A percentile compares a stretch with the other conserved stretches of the same genome.
phyloP scores from a whole-genome alignment of 2,329 filamentous ascomycete species.

The Graphiopsis chlorocephala region DNA sequence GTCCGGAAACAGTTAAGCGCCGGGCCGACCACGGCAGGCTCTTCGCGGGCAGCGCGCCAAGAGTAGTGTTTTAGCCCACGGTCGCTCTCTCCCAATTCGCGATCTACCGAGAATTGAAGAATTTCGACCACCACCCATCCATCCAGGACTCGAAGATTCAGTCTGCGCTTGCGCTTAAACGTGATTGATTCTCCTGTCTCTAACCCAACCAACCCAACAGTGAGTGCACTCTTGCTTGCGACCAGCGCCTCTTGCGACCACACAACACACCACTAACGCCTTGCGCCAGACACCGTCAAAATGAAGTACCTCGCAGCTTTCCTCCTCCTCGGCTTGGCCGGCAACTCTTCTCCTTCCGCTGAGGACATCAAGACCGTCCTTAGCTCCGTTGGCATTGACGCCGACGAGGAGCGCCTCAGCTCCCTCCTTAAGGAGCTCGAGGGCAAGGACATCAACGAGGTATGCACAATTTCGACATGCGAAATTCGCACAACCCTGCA shows the following conservation, averaged over 20 bases:
- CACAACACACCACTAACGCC: conserved; percentile 1
- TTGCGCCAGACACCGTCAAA: conserved; percentile 51
- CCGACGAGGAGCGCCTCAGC: conserved; percentile 79
- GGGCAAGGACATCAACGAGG: conserved; percentile 90
- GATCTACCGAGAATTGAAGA: not conserved
- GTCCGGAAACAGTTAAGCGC: not conserved
- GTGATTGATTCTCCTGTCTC: conserved; percentile 93
- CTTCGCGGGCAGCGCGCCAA: not conserved
- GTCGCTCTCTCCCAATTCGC: not conserved
- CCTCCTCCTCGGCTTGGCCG: conserved; percentile 91
- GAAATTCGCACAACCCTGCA: not conserved
- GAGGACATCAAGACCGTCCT: conserved; percentile 85
- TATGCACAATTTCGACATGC: conserved; percentile 48
- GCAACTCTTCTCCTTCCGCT: conserved; percentile 85
- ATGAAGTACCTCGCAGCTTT: conserved; percentile 99
- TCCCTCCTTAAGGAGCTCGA: conserved; percentile 87
- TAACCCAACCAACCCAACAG: conserved; percentile 23
- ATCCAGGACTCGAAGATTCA: conserved; percentile 89
- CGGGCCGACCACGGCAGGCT: not conserved
- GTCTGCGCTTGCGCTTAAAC: conserved; percentile 99
- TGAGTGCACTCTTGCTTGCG: conserved; percentile 19
- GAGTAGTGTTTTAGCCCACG: not conserved
- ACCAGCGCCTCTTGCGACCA: conserved; percentile 2
- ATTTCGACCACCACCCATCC: conserved; percentile 23
- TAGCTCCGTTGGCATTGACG: conserved; percentile 90